Evolutionary conservation across 306 rosid species (phyloP).

Genomic region (Vicia sativa): DNA sequence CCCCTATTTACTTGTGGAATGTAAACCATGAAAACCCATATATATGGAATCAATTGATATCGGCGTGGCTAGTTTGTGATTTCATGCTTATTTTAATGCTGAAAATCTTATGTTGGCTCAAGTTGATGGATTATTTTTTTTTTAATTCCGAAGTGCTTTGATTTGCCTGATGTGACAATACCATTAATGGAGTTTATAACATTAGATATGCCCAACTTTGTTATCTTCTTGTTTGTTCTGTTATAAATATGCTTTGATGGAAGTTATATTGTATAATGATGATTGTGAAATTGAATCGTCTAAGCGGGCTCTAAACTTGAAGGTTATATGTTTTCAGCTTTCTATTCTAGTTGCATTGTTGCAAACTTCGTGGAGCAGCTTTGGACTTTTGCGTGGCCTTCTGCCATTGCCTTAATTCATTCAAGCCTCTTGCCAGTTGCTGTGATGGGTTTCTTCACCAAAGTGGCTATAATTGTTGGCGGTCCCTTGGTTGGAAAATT

Average conservation of each 20-base stretch:
- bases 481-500: slow-evolving; percentile 88
- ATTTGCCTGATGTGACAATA: not conserved
- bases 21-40: slow-evolving; percentile 1
- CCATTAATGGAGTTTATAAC: not conserved
- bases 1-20: slow-evolving; percentile 18
- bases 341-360: slow-evolving; percentile 83
- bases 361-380: slow-evolving; percentile 94
- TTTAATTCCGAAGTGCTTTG: not conserved
- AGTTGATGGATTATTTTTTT: slow-evolving; percentile 4
- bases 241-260: slow-evolving; percentile 19
- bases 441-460: slow-evolving; percentile 81
- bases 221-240: slow-evolving; percentile 17
- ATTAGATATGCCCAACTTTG: not conserved
- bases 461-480: slow-evolving; percentile 79
- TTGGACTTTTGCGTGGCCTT: slow-evolving; percentile 99
- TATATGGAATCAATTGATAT: slow-evolving; percentile 18
- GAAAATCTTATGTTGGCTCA: not conserved
- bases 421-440: slow-evolving; percentile 98
- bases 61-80: slow-evolving; percentile 8
- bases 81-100: slow-evolving; percentile 12
- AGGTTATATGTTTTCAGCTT: slow-evolving; percentile 60
- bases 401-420: slow-evolving; percentile 90
- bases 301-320: slow-evolving; percentile 43
- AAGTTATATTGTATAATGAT: slow-evolving; percentile 32
- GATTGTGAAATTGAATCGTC: slow-evolving; percentile 23